These are phyloP conservation scores for Lithohypha guttulata DNA, from an alignment of 2,329 filamentous ascomycete genomes.

Conservation along the genomic window DNA sequence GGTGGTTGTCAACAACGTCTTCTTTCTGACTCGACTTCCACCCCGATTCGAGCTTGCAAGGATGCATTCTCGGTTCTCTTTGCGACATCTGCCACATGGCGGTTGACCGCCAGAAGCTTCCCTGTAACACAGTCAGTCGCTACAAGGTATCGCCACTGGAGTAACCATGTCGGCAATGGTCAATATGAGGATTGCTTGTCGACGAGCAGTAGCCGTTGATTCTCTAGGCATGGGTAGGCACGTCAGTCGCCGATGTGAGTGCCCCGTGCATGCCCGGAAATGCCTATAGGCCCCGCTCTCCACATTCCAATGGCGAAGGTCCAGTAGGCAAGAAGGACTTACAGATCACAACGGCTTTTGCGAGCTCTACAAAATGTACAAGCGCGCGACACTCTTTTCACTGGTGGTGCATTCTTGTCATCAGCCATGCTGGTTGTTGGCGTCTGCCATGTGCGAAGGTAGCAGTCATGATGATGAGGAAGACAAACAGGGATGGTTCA, in stretches of 20 bases:
- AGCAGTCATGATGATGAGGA: too few species aligned
- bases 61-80: conserved; percentile 48
- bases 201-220: conserved; percentile 5
- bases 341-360: conserved; percentile 43
- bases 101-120: conserved; percentile 37
- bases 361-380: conserved; percentile 40
- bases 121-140: conserved; percentile 23
- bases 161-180: conserved; percentile 1
- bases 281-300: conserved; percentile 17
- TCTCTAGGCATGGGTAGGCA: conserved; percentile 1
- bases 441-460: too few species aligned
- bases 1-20: conserved; percentile 24
- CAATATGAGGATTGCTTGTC: not conserved
- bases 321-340: conserved; percentile 26
- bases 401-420: conserved; percentile 18
- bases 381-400: conserved; percentile 38
- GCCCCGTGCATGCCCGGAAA: not conserved
- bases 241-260: not conserved
- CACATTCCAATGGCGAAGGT: too few species aligned
- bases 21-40: conserved; percentile 47
- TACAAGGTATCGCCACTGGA: not conserved
- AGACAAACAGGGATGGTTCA: too few species aligned
- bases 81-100: conserved; percentile 48
- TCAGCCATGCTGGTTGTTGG: conserved; percentile 12
- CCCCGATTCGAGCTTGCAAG: conserved; percentile 50